A percentile compares a stretch with the other conserved stretches of the same genome.
These are phyloP conservation scores for Tricholoma bakamatsutake DNA, from an alignment of 768 basidiomycete genomes.

Conservation along the genomic window DNA sequence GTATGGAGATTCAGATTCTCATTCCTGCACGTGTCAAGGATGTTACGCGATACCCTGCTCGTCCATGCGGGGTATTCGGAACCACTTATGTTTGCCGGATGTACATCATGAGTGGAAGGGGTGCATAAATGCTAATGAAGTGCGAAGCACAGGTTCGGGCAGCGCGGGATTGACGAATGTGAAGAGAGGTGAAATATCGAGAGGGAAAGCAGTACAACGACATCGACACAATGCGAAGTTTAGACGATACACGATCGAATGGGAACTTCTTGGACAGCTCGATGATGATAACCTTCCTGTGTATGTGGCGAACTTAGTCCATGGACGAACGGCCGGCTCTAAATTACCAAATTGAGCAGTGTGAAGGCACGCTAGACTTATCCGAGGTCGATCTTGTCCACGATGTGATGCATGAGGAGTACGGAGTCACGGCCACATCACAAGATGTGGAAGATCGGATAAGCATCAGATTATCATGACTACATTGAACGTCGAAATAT, in stretches of 20 bases:
- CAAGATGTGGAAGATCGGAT: constrained; percentile 7
- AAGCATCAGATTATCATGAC: background rate
- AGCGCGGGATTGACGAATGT: background rate
- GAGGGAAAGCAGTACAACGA: background rate
- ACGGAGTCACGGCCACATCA: constrained; percentile 19
- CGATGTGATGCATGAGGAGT: constrained; percentile 7
- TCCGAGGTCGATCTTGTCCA: constrained; percentile 13
- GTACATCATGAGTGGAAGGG: background rate
- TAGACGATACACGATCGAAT: constrained; percentile 3
- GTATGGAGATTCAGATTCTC: constrained; percentile 3
- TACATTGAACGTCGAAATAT: background rate
- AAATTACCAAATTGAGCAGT: constrained; percentile 25
- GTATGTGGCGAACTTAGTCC: constrained; percentile 9
- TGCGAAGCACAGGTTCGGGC: constrained; percentile 6
- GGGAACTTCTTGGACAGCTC: constrained; percentile 2
- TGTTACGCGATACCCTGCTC: constrained; percentile 18
- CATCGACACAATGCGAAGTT: background rate
- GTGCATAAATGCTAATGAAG: background rate
- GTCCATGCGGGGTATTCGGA: constrained; percentile 10
- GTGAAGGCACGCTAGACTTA: constrained; percentile 23
- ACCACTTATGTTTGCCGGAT: constrained; percentile 1
- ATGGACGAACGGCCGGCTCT: constrained; percentile 27
- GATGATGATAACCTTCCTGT: constrained; percentile 8
- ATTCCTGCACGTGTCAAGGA: constrained; percentile 9
- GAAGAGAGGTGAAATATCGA: too few species aligned